These are phyloP conservation scores for Phytophthora parvispora DNA, from an alignment of 352 stramenopile species.

Conservation along the genomic window DNA sequence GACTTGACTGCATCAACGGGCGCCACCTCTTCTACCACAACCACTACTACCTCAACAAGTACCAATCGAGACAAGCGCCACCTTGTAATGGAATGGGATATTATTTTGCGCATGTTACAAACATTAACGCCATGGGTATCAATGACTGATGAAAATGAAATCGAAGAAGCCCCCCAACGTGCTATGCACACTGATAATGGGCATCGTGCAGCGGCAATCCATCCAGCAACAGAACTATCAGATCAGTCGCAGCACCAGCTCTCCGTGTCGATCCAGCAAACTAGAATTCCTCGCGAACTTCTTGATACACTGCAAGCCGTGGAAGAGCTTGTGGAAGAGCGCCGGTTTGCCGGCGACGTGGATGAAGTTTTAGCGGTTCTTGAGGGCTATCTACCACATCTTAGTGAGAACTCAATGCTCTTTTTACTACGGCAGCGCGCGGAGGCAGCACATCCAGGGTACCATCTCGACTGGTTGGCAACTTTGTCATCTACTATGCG, in stretches of 20 bases:
- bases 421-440: conserved; percentile 73
- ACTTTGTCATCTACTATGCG: conserved; percentile 63
- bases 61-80: conserved; percentile 34
- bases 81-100: conserved; percentile 86
- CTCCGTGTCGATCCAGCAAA: conserved; percentile 71
- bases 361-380: conserved; percentile 83
- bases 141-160: conserved; percentile 47
- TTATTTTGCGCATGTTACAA: conserved; percentile 85
- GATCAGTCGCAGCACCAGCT: conserved; percentile 40
- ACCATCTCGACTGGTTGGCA: conserved; percentile 74
- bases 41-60: neutral
- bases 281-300: conserved; percentile 79
- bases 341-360: conserved; percentile 73
- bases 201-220: conserved; percentile 21
- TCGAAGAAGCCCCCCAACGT: conserved; percentile 32
- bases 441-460: conserved; percentile 73
- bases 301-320: conserved; percentile 82
- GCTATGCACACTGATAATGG: conserved; percentile 13
- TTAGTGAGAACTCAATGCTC: conserved; percentile 65
- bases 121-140: conserved; percentile 79
- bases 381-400: conserved; percentile 74
- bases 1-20: conserved; percentile 1
- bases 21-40: neutral
- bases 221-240: conserved; percentile 14
- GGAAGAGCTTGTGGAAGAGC: conserved; percentile 73